phyloP scores from a whole-genome alignment of 192 early-diverging fungal genomes.

The Coemansia sp. region DNA sequence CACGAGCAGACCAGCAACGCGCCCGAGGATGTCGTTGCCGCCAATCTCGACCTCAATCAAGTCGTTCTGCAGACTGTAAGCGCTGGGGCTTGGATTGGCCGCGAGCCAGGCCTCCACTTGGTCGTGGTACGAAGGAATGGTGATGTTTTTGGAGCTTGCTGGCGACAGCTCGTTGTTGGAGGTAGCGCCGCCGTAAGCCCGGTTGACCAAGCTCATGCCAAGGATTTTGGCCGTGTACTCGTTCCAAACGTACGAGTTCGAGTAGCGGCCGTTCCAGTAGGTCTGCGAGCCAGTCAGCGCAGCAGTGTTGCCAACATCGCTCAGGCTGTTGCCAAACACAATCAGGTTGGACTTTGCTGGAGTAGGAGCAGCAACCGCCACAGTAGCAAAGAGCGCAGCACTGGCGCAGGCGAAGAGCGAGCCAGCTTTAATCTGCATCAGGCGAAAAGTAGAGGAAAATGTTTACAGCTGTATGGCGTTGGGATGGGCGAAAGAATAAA shows the following conservation, averaged over 20 bases:
- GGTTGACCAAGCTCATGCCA: constrained; percentile 35
- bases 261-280: constrained; percentile 47
- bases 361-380: constrained; percentile 27
- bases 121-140: constrained; percentile 49
- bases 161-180: constrained; percentile 52
- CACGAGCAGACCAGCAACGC: constrained; percentile 10
- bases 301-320: constrained; percentile 36
- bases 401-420: constrained; percentile 18
- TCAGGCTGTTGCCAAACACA: constrained; percentile 52
- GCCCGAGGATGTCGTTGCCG: constrained; percentile 40
- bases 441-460: background rate
- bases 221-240: constrained; percentile 48
- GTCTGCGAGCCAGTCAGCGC: background rate
- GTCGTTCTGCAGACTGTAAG: constrained; percentile 43
- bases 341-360: constrained; percentile 30
- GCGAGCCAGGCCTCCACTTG: constrained; percentile 32
- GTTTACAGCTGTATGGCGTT: background rate
- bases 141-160: constrained; percentile 14
- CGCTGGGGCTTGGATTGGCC: constrained; percentile 25
- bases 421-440: constrained; percentile 9
- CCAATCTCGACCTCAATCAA: constrained; percentile 46
- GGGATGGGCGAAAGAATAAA: background rate
- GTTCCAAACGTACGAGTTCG: constrained; percentile 53
- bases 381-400: constrained; percentile 24
- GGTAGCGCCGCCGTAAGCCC: constrained; percentile 44